Evolutionary conservation across 2,329 filamentous ascomycete genomes (phyloP), one percentile per base, ranked within the genome.

Genomic region (Aspergillus neoniger): DNA sequence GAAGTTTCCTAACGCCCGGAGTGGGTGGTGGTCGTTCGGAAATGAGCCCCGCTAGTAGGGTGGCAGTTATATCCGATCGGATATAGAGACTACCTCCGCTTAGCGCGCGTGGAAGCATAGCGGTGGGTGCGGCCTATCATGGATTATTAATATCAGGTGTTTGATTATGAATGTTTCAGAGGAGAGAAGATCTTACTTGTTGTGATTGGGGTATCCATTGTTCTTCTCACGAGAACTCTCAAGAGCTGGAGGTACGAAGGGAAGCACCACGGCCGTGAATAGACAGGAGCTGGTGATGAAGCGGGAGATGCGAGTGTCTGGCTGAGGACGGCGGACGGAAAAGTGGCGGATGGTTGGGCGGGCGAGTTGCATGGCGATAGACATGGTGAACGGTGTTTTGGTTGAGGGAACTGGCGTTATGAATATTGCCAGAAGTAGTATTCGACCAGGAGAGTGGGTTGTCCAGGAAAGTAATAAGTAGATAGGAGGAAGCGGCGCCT

Each of bases 231-330:
- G 73, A 36, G 77, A 79, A 61, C 78, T 80, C 62, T 80, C 79
- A 10, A 81, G 69, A 4, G 79, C 79, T 6, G 79, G 79, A 28
- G 79, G 79, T 3, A 81, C 74, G 62, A 81, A 81, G 5, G 79
- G 79, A 5, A 81, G 67, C 17, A 80, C 72, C 19, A 81, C 78
- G 2, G 75, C 77, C 1, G 78, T 76, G 43, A 76, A 68, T 14
- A 81, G 71, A 61, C 78, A 78, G 14, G 77, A 77, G 55, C 71
- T 72, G 49, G 77, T 73, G 30, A 80, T 65, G 47, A 78, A 75
- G 38, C 77, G 77, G 44, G 77, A 72, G 50, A 72, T 70, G 44
- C 74, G 77, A 53, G 72, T 76, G 48, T 77, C 74, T 17, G 76
- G 75, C 23, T 66, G 74, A 38, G 77, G 72, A 61, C 76, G 75